phyloP scores from a whole-genome alignment of 371 early-diverging fungal genomes.

The Sporodiniella umbellata region DNA sequence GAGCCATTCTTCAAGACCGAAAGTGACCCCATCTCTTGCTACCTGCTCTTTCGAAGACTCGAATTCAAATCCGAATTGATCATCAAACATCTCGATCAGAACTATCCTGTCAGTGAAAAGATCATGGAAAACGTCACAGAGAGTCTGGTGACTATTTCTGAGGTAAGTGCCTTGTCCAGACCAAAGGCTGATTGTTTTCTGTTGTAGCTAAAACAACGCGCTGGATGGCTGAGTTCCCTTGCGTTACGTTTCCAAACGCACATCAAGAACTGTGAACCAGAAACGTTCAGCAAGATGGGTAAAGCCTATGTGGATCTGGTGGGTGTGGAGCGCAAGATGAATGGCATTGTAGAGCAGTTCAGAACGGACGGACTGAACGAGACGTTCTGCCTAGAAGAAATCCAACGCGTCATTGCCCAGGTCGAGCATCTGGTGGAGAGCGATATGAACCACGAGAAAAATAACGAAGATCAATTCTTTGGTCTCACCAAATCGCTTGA shows the following conservation, averaged over 20 bases:
- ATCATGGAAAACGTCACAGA: conserved; percentile 51
- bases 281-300: conserved; percentile 67
- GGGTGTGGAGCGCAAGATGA: conserved; percentile 67
- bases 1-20: conserved; percentile 81
- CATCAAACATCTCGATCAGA: conserved; percentile 73
- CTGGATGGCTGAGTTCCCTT: conserved; percentile 68
- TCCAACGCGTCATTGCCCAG: conserved; percentile 65
- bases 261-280: conserved; percentile 64
- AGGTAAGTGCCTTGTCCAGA: conserved; percentile 23
- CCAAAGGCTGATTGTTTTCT: not conserved
- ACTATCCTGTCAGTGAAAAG: conserved; percentile 56
- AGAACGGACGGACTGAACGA: conserved; percentile 74
- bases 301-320: conserved; percentile 68
- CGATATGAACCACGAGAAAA: conserved; percentile 41
- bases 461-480: conserved; percentile 52
- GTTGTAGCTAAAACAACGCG: conserved; percentile 60
- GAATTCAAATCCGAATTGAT: conserved; percentile 79
- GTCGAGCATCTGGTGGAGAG: conserved; percentile 66
- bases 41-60: conserved; percentile 77
- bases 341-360: conserved; percentile 67
- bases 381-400: conserved; percentile 52
- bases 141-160: conserved; percentile 54
- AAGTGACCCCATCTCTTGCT: conserved; percentile 69
- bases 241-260: conserved; percentile 66
- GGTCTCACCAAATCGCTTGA: conserved; percentile 55